Percentiles rank a stretch among this genome's conserved stretches.
phyloP scores from a whole-genome alignment of 306 rosid genomes.

The Trifolium fragiferum region DNA sequence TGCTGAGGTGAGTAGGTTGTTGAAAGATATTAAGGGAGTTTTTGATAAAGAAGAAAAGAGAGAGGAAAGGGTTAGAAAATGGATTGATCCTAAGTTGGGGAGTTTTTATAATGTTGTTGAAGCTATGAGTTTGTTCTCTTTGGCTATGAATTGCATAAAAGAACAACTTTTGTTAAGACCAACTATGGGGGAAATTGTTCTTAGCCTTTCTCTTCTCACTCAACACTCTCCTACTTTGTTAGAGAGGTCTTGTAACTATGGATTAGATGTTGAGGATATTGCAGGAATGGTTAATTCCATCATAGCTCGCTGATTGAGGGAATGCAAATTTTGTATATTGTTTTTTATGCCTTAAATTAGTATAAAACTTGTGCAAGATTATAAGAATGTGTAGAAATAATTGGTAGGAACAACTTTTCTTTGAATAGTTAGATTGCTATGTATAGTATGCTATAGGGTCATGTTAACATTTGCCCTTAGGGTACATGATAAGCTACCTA shows the following conservation, averaged over 20 bases:
- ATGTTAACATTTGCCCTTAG: too few relatives aligned
- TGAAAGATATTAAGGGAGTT: constrained; percentile 53
- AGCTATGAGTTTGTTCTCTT: constrained; percentile 50
- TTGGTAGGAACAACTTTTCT: not conserved
- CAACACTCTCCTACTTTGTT: constrained; percentile 35
- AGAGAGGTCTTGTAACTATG: constrained; percentile 27
- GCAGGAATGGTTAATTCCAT: not conserved
- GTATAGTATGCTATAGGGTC: too few relatives aligned
- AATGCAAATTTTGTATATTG: not conserved
- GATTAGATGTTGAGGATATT: constrained; percentile 23
- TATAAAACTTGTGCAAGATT: not conserved
- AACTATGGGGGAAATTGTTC: constrained; percentile 56
- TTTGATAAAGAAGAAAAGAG: constrained; percentile 48
- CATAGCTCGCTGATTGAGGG: constrained; percentile 43
- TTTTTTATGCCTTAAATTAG: not conserved
- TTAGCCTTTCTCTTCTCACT: constrained; percentile 55
- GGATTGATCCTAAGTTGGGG: constrained; percentile 63
- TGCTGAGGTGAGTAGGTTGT: constrained; percentile 51
- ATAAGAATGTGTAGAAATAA: not conserved
- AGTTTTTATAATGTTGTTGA: constrained; percentile 46
- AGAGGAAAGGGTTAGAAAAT: constrained; percentile 51
- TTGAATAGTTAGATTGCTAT: not conserved
- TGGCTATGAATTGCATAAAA: constrained; percentile 58
- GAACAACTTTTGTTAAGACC: constrained; percentile 57
- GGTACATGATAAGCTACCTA: too few relatives aligned